phyloP scores from a whole-genome alignment of 352 stramenopile species.

The Globisporangium sylvaticum region DNA sequence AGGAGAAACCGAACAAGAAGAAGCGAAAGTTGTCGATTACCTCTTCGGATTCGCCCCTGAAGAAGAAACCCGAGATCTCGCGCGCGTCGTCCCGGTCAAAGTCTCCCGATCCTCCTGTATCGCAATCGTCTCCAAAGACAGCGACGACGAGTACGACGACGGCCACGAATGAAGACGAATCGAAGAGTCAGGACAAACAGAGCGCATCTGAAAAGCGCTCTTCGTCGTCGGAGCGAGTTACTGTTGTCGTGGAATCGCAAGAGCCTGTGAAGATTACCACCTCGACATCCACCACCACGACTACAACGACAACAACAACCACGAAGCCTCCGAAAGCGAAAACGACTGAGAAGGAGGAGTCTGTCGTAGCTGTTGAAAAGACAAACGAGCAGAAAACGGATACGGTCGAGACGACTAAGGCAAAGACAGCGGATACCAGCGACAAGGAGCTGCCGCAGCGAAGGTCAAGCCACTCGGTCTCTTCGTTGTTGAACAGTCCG shows the following conservation, averaged over 20 bases:
- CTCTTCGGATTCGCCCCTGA: slow-evolving; percentile 17
- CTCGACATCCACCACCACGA: background rate
- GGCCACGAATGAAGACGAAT: slow-evolving; percentile 5
- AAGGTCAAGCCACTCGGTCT: slow-evolving; percentile 56
- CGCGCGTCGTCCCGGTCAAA: slow-evolving; percentile 9
- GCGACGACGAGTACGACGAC: background rate
- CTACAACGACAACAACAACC: background rate
- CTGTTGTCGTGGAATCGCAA: slow-evolving; percentile 1
- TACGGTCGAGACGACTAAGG: background rate
- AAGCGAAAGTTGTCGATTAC: slow-evolving; percentile 42
- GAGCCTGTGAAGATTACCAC: background rate
- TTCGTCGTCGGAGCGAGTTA: background rate
- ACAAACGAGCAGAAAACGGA: background rate
- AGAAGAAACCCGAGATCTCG: slow-evolving; percentile 20
- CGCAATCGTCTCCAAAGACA: background rate
- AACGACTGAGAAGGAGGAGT: background rate
- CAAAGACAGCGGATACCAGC: background rate
- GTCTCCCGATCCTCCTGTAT: slow-evolving; percentile 3
- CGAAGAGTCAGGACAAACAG: background rate
- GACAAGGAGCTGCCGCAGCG: background rate
- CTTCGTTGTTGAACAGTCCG: slow-evolving; percentile 68
- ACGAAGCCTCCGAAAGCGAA: slow-evolving; percentile 1
- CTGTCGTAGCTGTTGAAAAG: background rate
- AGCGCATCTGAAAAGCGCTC: background rate
- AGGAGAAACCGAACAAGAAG: slow-evolving; percentile 22